A percentile compares a stretch with the other conserved stretches of the same genome.
Evolutionary conservation across 305 asterid genomes (phyloP).

Genomic region (Fraxinus latifolia): DNA sequence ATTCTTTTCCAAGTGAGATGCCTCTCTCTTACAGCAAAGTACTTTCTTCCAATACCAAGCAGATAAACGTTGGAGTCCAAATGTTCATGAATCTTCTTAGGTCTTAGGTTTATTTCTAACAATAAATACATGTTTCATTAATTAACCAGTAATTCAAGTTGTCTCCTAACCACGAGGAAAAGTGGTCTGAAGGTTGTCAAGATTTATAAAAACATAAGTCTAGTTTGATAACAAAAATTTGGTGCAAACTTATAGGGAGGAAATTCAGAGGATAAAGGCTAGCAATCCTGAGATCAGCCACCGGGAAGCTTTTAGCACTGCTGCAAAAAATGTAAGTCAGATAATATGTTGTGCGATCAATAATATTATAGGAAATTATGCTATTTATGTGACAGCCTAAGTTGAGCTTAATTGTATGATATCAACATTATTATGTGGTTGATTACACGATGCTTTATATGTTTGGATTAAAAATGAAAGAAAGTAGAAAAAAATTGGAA

Average conservation of each 20-base stretch:
- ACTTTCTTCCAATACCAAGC: not conserved
- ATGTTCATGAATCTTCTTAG: not conserved
- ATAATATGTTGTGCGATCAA: not conserved
- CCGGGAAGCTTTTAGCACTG: constrained; percentile 82
- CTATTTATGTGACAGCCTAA: not conserved
- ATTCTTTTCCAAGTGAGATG: not conserved
- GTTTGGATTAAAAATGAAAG: not conserved
- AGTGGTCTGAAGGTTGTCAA: not conserved
- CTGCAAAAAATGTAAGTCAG: constrained; percentile 59
- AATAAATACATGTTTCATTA: not conserved
- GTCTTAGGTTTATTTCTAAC: not conserved
- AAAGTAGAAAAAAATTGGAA: not conserved
- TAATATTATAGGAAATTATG: not conserved
- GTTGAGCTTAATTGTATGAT: not conserved
- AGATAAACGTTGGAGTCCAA: not conserved
- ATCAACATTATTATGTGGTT: not conserved
- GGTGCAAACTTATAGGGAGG: constrained; percentile 36
- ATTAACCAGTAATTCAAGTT: not conserved
- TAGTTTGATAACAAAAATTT: not conserved
- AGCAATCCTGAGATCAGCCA: constrained; percentile 73
- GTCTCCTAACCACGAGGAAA: not conserved
- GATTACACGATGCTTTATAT: not conserved
- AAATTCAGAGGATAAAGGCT: constrained; percentile 86
- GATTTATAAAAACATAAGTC: not conserved
- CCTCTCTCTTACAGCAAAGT: not conserved